Conservation (phyloP, 108 stramenopile genomes). For the Skeletonema menzelii region DNA sequence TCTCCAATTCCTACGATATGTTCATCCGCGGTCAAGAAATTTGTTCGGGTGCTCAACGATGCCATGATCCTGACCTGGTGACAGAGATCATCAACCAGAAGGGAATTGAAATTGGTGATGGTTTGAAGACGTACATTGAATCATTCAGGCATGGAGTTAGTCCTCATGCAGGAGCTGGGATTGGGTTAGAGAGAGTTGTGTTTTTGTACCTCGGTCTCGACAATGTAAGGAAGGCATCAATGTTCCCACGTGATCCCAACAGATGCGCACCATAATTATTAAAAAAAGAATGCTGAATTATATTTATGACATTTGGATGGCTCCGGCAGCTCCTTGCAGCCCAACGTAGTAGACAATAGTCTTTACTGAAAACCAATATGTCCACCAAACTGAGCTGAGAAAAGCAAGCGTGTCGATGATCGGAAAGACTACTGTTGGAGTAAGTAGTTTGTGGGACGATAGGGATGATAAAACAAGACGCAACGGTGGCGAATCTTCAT, state of each 20-base stretch:
- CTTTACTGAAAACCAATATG: slow-evolving; percentile 20
- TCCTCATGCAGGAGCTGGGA: slow-evolving; percentile 96
- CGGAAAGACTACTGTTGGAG: slow-evolving; percentile 24
- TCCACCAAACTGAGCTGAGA: slow-evolving; percentile 34
- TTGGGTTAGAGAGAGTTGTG: slow-evolving; percentile 96
- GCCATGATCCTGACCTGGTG: slow-evolving; percentile 86
- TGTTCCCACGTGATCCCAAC: slow-evolving; percentile 98
- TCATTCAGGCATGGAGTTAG: slow-evolving; percentile 89
- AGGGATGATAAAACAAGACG: slow-evolving; percentile 9
- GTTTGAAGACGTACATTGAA: slow-evolving; percentile 81
- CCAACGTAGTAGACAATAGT: slow-evolving; percentile 17
- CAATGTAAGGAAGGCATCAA: slow-evolving; percentile 96
- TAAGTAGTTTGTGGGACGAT: slow-evolving; percentile 27
- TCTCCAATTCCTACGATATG: slow-evolving; percentile 96
- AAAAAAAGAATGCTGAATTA: not conserved
- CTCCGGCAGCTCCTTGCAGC: slow-evolving; percentile 1
- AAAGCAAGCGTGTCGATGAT: slow-evolving; percentile 22
- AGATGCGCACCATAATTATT: slow-evolving; percentile 85
- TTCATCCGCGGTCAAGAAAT: slow-evolving; percentile 98
- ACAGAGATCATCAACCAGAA: slow-evolving; percentile 73
- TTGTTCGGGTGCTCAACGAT: slow-evolving; percentile 96
- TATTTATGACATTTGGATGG: not conserved
- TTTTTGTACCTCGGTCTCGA: slow-evolving; percentile 96
- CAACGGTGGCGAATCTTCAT: not conserved
- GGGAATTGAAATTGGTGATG: slow-evolving; percentile 85